Evolutionary conservation across 441 rosid species (phyloP).

Genomic region (Gossypium schwendimanii): DNA sequence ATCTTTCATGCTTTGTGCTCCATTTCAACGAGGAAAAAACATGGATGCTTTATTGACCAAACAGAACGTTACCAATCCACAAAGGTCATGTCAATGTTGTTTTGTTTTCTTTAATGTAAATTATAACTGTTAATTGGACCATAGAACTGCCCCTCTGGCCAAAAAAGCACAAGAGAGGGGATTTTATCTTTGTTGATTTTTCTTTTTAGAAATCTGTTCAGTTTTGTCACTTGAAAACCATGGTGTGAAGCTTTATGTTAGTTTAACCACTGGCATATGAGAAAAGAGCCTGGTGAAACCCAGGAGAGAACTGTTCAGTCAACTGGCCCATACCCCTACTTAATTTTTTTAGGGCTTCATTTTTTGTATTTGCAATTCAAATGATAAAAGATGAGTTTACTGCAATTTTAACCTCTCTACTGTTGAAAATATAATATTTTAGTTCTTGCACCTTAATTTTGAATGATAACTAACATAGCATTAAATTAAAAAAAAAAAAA

Average conservation of each 20-base stretch:
- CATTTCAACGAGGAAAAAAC: too few species aligned
- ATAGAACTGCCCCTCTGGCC: not conserved
- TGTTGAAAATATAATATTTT: too few species aligned
- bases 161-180: not conserved
- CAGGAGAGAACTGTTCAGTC: not conserved
- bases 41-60: not conserved
- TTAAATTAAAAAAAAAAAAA: too few species aligned
- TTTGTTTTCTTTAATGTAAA: not conserved
- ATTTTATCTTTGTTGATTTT: not conserved
- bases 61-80: not conserved
- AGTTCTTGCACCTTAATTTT: too few species aligned
- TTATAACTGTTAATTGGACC: not conserved
- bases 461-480: too few species aligned
- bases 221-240: not conserved
- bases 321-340: not conserved
- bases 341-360: not conserved
- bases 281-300: not conserved
- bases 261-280: not conserved
- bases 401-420: too few species aligned
- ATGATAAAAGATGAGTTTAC: too few species aligned
- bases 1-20: too few species aligned
- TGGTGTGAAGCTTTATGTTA: not conserved
- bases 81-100: not conserved
- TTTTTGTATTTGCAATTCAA: not conserved
- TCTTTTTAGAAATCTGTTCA: not conserved